phyloP scores from a whole-genome alignment of 768 basidiomycete genomes.

The Gymnopilus dilepis region DNA sequence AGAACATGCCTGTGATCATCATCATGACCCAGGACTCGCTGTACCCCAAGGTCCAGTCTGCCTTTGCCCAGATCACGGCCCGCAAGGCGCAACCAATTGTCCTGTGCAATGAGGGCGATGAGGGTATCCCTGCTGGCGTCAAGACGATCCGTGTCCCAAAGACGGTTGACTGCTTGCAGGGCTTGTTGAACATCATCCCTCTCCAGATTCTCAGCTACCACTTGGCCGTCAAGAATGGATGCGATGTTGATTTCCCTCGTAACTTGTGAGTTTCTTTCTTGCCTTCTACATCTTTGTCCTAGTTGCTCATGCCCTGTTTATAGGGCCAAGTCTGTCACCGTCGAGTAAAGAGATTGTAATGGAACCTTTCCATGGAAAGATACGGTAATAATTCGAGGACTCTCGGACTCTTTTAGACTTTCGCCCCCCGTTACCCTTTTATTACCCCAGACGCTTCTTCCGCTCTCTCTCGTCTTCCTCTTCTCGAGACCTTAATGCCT shows the following conservation, averaged over 20 bases:
- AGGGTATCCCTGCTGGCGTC: constrained; percentile 70
- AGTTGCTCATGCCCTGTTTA: constrained; percentile 9
- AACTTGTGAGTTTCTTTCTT: constrained; percentile 71
- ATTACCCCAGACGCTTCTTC: constrained; percentile 7
- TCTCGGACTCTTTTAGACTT: constrained; percentile 10
- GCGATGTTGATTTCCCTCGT: constrained; percentile 97
- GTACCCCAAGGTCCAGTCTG: constrained; percentile 97
- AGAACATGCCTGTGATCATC: constrained; percentile 98
- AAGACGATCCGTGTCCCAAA: constrained; percentile 94
- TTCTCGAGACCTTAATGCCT: background rate
- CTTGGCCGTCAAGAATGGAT: constrained; percentile 92
- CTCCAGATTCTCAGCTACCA: constrained; percentile 96
- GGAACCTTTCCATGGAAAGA: background rate
- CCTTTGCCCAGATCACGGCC: constrained; percentile 95
- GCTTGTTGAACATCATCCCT: constrained; percentile 95
- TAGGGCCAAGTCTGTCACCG: constrained; percentile 80
- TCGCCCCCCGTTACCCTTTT: constrained; percentile 3
- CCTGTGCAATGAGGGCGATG: constrained; percentile 93
- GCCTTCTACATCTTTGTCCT: constrained; percentile 9
- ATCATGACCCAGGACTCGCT: constrained; percentile 99
- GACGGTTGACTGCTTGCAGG: constrained; percentile 95
- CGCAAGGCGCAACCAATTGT: constrained; percentile 96
- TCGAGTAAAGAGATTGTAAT: constrained; percentile 52
- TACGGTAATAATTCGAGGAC: constrained; percentile 4
- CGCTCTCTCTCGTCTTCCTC: background rate